Evolutionary conservation across 768 basidiomycete genomes (phyloP).

Genomic region (Pluteus cervinus): DNA sequence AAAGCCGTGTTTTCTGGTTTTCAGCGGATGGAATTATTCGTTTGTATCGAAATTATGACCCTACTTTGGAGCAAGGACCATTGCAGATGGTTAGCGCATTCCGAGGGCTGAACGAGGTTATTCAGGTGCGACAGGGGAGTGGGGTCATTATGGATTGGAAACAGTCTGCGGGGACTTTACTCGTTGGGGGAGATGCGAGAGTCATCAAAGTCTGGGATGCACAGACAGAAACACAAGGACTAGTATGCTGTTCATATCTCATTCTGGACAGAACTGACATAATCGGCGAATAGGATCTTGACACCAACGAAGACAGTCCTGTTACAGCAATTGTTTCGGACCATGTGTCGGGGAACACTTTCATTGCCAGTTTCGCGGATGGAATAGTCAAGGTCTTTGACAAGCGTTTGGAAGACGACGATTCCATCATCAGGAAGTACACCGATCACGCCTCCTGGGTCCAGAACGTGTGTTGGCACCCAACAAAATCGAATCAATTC

Average conservation of each 20-base stretch:
- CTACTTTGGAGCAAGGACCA: slow-evolving; percentile 58
- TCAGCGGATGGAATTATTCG: slow-evolving; percentile 90
- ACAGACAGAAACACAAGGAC: slow-evolving; percentile 71
- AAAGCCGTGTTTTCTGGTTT: not conserved
- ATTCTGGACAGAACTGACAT: slow-evolving; percentile 4
- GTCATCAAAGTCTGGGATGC: slow-evolving; percentile 95
- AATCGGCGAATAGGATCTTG: slow-evolving; percentile 59
- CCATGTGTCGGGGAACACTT: slow-evolving; percentile 65
- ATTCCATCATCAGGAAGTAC: slow-evolving; percentile 77
- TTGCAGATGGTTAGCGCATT: slow-evolving; percentile 94
- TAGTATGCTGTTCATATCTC: slow-evolving; percentile 43
- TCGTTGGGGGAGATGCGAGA: slow-evolving; percentile 89
- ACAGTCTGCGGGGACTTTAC: slow-evolving; percentile 74
- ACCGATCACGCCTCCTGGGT: slow-evolving; percentile 81
- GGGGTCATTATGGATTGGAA: slow-evolving; percentile 94
- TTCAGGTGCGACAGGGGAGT: slow-evolving; percentile 67
- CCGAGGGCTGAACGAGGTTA: slow-evolving; percentile 76
- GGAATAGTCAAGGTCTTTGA: slow-evolving; percentile 89
- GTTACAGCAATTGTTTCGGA: slow-evolving; percentile 84
- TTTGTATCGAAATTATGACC: slow-evolving; percentile 89
- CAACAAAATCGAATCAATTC: slow-evolving; percentile 60
- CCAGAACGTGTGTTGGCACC: slow-evolving; percentile 84
- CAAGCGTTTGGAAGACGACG: slow-evolving; percentile 77
- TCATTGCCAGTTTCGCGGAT: slow-evolving; percentile 90
- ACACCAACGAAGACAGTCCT: slow-evolving; percentile 86